Percentiles rank a stretch among this genome's conserved stretches.
phyloP scores from a whole-genome alignment of 2,329 filamentous ascomycete species.

The Blumeria graminis region DNA sequence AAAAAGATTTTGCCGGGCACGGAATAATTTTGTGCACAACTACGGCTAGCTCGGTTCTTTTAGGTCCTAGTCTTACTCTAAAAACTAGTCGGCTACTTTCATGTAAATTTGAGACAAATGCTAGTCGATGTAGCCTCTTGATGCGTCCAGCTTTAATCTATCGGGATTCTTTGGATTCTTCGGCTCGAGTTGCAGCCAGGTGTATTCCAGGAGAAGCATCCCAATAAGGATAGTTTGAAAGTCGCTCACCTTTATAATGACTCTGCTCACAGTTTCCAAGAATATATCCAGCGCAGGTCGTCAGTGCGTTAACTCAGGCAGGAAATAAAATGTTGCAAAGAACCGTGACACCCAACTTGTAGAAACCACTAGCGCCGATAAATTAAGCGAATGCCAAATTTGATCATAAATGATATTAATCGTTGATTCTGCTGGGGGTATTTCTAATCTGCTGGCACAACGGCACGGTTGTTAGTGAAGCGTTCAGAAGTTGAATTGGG shows the following conservation, averaged over 20 bases:
- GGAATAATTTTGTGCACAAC: no score
- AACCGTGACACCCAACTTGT: slow-evolving; percentile 10
- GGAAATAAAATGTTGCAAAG: slow-evolving; percentile 7
- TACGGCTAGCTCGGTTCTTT: no score
- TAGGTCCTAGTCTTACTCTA: background rate
- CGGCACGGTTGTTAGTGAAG: no score
- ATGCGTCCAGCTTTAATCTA: background rate
- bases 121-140: background rate
- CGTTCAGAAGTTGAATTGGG: background rate
- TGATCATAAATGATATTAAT: slow-evolving; percentile 12
- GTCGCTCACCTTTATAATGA: background rate
- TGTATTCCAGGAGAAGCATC: background rate
- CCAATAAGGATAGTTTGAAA: background rate
- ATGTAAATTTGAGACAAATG: background rate
- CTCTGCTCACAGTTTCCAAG: background rate
- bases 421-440: slow-evolving; percentile 12
- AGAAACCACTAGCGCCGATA: slow-evolving; percentile 13
- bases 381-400: slow-evolving; percentile 9
- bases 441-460: slow-evolving; percentile 11
- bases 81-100: background rate
- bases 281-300: slow-evolving; percentile 4
- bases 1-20: no score
- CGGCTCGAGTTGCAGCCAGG: background rate
- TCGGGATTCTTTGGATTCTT: background rate
- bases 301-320: slow-evolving; percentile 9